These are phyloP conservation scores for Cladosporium cucumerinum DNA, from an alignment of 2,329 filamentous ascomycete species.

Conservation along the genomic window DNA sequence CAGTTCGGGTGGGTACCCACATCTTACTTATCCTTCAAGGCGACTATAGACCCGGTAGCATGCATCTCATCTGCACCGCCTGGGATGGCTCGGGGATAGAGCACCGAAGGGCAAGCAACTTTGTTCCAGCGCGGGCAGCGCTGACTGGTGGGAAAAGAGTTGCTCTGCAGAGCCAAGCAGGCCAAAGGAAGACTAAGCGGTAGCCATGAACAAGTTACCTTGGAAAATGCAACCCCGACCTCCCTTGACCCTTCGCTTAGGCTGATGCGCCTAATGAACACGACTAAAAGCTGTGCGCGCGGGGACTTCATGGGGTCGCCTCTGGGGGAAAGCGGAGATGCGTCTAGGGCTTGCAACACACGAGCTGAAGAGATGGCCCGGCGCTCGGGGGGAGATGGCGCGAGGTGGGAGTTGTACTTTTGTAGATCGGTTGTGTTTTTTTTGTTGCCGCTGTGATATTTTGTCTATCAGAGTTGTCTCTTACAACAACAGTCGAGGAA, in stretches of 20 bases:
- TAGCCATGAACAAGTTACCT: background rate
- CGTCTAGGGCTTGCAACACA: background rate
- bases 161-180: slow-evolving; percentile 14
- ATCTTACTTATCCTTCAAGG: slow-evolving; percentile 11
- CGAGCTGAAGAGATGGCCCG: slow-evolving; percentile 5
- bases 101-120: slow-evolving; percentile 8
- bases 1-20: slow-evolving; percentile 11
- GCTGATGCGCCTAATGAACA: background rate
- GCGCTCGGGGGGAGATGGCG: slow-evolving; percentile 6
- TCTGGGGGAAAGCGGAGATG: slow-evolving; percentile 7
- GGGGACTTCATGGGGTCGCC: slow-evolving; percentile 9
- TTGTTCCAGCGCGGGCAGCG: background rate
- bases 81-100: background rate
- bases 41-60: background rate
- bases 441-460: background rate
- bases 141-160: slow-evolving; percentile 9
- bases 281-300: background rate
- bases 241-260: background rate
- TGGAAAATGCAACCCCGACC: slow-evolving; percentile 8
- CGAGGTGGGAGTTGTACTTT: background rate
- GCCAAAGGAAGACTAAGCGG: slow-evolving; percentile 14
- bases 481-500: background rate
- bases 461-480: background rate
- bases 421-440: background rate
- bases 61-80: background rate